Evolutionary conservation across 495 filamentous ascomycete species (phyloP).

Genomic region (Aspergillus avenaceus): DNA sequence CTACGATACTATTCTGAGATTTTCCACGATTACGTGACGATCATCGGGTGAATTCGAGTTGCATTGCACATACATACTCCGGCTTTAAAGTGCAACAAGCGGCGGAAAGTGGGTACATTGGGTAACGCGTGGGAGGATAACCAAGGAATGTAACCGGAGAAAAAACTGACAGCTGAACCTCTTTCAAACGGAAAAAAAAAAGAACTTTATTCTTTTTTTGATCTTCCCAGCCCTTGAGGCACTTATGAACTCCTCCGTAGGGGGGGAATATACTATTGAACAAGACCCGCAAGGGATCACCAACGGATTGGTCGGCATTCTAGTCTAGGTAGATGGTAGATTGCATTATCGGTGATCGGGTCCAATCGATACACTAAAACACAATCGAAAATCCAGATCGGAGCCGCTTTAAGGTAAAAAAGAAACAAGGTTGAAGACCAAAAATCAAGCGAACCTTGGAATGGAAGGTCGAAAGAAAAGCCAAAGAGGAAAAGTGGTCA

Average conservation of each 20-base stretch:
- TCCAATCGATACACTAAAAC: constrained; percentile 5
- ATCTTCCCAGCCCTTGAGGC: background rate
- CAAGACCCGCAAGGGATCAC: constrained; percentile 3
- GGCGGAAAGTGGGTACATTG: background rate
- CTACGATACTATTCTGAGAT: no score
- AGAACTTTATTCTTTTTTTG: no score
- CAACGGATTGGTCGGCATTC: no score
- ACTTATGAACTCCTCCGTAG: background rate
- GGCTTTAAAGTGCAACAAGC: background rate
- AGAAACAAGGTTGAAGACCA: background rate
- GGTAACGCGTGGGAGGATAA: background rate
- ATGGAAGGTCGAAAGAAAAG: background rate
- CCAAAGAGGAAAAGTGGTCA: background rate
- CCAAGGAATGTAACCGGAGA: background rate
- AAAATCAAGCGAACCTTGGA: background rate
- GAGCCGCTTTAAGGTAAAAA: no score
- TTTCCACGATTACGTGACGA: background rate
- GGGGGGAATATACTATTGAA: background rate
- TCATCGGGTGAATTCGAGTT: background rate
- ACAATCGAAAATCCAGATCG: constrained; percentile 1
- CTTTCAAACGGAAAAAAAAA: background rate
- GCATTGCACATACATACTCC: no score
- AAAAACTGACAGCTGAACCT: background rate
- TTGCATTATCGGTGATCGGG: constrained; percentile 10
- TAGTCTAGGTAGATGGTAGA: constrained; percentile 8